These are phyloP conservation scores for Geum urbanum DNA, from an alignment of 306 rosid genomes.

Conservation along the genomic window DNA sequence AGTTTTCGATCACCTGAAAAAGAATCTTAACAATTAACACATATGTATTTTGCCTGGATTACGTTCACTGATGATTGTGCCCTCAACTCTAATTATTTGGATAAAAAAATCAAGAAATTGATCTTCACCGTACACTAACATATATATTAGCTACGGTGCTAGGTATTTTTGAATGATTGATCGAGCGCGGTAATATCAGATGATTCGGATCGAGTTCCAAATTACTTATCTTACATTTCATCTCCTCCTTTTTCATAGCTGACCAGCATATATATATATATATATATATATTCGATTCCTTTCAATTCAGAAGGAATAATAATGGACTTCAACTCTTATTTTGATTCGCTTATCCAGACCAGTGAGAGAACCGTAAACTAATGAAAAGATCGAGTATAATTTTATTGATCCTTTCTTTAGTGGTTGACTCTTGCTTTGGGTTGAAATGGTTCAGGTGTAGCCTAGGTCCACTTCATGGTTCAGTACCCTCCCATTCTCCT, in stretches of 20 bases:
- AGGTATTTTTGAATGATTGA: not conserved
- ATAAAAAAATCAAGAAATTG: conserved; percentile 9
- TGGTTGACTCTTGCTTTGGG: conserved; percentile 63
- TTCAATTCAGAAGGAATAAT: conserved; percentile 16
- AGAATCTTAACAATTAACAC: not conserved
- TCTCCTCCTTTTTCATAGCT: not conserved
- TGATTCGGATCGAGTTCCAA: not conserved
- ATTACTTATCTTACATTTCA: not conserved
- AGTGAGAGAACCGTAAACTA: conserved; percentile 12
- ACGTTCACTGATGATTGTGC: not conserved
- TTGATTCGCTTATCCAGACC: conserved; percentile 13
- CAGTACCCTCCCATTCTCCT: conserved; percentile 41
- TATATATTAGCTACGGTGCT: too few species aligned
- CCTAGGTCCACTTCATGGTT: conserved; percentile 40
- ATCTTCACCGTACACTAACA: too few species aligned
- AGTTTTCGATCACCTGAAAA: not conserved
- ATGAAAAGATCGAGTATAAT: conserved; percentile 9
- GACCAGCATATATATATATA: not conserved
- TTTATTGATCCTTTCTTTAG: conserved; percentile 38
- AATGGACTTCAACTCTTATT: conserved; percentile 1
- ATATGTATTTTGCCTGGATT: too few species aligned
- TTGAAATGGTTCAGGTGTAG: conserved; percentile 52
- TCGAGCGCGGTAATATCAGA: not conserved
- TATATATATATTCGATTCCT: not conserved
- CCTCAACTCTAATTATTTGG: conserved; percentile 11